These are phyloP conservation scores for Dryas octopetala DNA, from an alignment of 306 rosid species.

Conservation along the genomic window DNA sequence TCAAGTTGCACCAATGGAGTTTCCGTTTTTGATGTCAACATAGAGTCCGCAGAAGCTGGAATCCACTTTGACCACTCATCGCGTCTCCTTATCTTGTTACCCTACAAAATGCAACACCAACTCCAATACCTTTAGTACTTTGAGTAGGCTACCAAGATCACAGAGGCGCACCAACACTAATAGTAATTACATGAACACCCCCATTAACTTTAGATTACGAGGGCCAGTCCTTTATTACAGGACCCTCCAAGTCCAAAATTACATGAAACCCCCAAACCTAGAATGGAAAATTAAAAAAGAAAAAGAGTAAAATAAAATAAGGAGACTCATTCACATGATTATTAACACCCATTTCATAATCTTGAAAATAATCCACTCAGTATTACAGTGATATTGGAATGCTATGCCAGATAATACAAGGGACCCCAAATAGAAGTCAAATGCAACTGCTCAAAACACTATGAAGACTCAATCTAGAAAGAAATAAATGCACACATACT, in stretches of 20 bases:
- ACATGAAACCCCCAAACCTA: no score
- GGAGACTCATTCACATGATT: no score
- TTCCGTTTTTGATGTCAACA: slow-evolving; percentile 36
- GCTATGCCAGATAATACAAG: not conserved
- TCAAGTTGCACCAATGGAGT: slow-evolving; percentile 34
- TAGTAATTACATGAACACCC: not conserved
- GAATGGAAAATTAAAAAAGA: not conserved
- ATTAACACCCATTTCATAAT: no score
- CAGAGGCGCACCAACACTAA: not conserved
- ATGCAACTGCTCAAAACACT: not conserved
- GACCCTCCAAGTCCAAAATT: no score
- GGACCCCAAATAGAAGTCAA: not conserved
- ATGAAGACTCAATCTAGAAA: not conserved
- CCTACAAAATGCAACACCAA: slow-evolving; percentile 45
- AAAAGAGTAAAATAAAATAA: no score
- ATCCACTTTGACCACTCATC: slow-evolving; percentile 82
- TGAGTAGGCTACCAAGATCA: not conserved
- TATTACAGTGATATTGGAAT: not conserved
- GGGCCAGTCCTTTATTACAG: not conserved
- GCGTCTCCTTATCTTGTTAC: slow-evolving; percentile 67
- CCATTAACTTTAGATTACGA: not conserved
- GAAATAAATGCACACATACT: not conserved
- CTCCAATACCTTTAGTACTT: not conserved
- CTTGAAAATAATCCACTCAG: no score
- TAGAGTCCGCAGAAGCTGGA: slow-evolving; percentile 45